These are phyloP conservation scores for Neurospora intermedia DNA, from an alignment of 495 filamentous ascomycete genomes.

Conservation along the genomic window DNA sequence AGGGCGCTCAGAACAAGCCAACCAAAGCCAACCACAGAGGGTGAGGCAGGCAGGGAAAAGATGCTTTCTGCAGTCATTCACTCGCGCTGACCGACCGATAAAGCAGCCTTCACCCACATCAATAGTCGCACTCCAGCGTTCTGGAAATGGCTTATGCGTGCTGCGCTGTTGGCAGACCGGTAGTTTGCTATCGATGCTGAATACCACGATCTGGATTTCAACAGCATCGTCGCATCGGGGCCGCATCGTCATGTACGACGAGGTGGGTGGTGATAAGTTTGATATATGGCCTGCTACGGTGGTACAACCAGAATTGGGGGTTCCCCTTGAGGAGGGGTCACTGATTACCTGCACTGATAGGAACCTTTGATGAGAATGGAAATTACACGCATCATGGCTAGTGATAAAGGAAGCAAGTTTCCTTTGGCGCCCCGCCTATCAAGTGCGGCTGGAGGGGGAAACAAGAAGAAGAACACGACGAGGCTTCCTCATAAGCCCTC, in stretches of 20 bases:
- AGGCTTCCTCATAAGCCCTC: background rate
- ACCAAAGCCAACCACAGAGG: background rate
- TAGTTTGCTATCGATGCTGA: background rate
- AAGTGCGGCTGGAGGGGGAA: background rate
- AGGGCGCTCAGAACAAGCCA: background rate
- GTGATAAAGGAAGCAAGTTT: background rate
- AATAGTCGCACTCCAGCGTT: background rate
- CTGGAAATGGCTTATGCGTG: background rate
- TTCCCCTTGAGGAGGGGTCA: background rate
- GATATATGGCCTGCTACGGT: background rate
- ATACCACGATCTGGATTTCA: background rate
- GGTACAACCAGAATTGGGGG: background rate
- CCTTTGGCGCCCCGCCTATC: background rate
- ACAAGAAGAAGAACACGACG: background rate
- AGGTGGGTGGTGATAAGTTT: background rate
- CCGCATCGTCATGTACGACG: background rate
- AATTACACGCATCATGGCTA: background rate
- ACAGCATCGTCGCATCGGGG: background rate
- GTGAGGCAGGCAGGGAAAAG: background rate
- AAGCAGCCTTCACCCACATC: background rate
- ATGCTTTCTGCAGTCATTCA: background rate
- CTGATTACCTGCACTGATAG: background rate
- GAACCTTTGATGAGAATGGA: background rate
- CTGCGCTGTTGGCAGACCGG: background rate
- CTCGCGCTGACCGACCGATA: background rate